Conservation (phyloP, 1,284 basidiomycete genomes). For the Leccinum pachyderme region DNA sequence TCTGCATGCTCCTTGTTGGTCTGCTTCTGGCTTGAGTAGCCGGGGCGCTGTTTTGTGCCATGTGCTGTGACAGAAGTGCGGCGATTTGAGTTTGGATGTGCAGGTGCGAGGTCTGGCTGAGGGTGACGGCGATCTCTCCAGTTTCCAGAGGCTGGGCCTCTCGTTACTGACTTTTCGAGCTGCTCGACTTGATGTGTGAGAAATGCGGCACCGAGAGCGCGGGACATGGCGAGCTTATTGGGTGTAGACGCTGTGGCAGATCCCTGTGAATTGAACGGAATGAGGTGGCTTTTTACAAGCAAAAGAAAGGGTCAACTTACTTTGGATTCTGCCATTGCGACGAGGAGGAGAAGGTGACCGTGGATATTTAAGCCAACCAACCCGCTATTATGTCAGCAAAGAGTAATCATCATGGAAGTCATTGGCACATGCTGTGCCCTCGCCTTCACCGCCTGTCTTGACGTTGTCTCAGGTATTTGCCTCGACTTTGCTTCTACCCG, state of each 20-base stretch:
- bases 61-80: constrained; percentile 28
- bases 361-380: not conserved
- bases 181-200: constrained; percentile 81
- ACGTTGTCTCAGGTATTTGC: constrained; percentile 27
- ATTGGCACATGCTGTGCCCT: constrained; percentile 24
- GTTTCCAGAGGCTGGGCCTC: constrained; percentile 50
- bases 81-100: constrained; percentile 34
- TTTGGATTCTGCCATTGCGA: constrained; percentile 17
- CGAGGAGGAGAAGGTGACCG: too few relatives aligned
- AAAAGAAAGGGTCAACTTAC: constrained; percentile 3
- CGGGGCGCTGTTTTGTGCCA: constrained; percentile 27
- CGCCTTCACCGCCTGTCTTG: constrained; percentile 19
- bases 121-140: constrained; percentile 54
- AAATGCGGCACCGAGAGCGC: constrained; percentile 79
- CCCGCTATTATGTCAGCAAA: not conserved
- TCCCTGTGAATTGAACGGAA: constrained; percentile 7
- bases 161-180: constrained; percentile 70
- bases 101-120: constrained; percentile 13
- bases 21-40: constrained; percentile 23
- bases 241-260: constrained; percentile 23
- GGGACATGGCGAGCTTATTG: constrained; percentile 74
- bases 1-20: constrained; percentile 32
- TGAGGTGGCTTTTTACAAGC: not conserved
- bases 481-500: constrained; percentile 21
- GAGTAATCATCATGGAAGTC: constrained; percentile 11